A percentile compares a stretch with the other conserved stretches of the same genome.
These are phyloP conservation scores for Fistulinella prunicolor DNA, from an alignment of 768 basidiomycete genomes.

Conservation along the genomic window DNA sequence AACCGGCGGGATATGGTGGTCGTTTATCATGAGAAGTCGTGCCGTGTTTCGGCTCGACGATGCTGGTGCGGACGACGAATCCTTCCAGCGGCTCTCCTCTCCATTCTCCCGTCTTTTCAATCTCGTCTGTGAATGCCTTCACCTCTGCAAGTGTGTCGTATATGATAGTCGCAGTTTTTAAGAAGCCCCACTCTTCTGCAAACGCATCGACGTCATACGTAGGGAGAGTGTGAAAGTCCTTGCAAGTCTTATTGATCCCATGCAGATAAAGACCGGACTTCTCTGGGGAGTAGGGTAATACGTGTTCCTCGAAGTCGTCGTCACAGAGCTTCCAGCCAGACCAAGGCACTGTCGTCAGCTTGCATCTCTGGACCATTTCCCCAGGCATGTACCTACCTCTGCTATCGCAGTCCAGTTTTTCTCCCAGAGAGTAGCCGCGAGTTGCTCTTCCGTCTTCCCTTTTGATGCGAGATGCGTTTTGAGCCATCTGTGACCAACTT, in stretches of 20 bases:
- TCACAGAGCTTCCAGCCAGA: slow-evolving; percentile 75
- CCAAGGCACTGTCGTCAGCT: not conserved
- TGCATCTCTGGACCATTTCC: not conserved
- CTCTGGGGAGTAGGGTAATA: slow-evolving; percentile 77
- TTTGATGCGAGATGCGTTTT: slow-evolving; percentile 50
- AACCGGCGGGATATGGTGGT: slow-evolving; percentile 72
- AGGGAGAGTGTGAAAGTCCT: slow-evolving; percentile 68
- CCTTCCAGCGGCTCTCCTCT: slow-evolving; percentile 85
- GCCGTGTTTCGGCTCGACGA: slow-evolving; percentile 42
- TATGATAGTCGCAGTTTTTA: slow-evolving; percentile 59
- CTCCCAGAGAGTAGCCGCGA: slow-evolving; percentile 75
- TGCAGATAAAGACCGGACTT: slow-evolving; percentile 90
- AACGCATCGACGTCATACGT: slow-evolving; percentile 70
- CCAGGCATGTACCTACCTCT: slow-evolving; percentile 56
- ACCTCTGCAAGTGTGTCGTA: slow-evolving; percentile 66
- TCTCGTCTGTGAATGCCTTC: slow-evolving; percentile 63
- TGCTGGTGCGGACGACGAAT: slow-evolving; percentile 85
- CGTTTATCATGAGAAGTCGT: slow-evolving; percentile 27
- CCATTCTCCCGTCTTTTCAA: slow-evolving; percentile 72
- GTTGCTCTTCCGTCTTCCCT: slow-evolving; percentile 66
- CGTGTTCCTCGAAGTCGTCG: slow-evolving; percentile 96
- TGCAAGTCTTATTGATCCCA: slow-evolving; percentile 74
- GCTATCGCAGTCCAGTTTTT: slow-evolving; percentile 87
- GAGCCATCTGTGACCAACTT: slow-evolving; percentile 84
- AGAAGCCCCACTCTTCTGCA: slow-evolving; percentile 90